Evolutionary conservation across 2,329 filamentous ascomycete genomes (phyloP).

Genomic region (Aphanocladium album): DNA sequence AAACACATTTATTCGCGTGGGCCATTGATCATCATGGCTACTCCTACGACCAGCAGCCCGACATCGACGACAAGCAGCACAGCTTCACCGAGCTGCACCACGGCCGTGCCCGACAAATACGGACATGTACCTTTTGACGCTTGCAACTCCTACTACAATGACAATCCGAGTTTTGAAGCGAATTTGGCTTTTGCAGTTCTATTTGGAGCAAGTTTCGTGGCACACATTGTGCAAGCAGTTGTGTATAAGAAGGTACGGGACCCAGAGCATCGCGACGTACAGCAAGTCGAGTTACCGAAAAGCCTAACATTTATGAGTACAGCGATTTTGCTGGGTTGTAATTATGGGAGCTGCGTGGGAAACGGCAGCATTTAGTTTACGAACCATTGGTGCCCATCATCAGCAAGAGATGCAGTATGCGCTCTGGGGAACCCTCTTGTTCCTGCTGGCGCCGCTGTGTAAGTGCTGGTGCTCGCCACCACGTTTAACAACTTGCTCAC

Average conservation of each 20-base stretch:
- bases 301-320: background rate
- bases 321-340: constrained; percentile 34
- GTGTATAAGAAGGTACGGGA: constrained; percentile 28
- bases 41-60: constrained; percentile 16
- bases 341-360: constrained; percentile 37
- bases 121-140: constrained; percentile 27
- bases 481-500: background rate
- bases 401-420: constrained; percentile 32
- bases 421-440: constrained; percentile 29
- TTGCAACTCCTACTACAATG: constrained; percentile 29
- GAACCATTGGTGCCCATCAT: constrained; percentile 30
- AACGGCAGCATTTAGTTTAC: constrained; percentile 32
- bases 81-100: constrained; percentile 25
- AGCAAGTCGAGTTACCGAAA: too few relatives aligned
- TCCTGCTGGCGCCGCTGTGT: constrained; percentile 39
- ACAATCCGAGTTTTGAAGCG: constrained; percentile 28
- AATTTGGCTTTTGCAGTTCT: constrained; percentile 28
- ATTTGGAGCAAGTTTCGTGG: constrained; percentile 25
- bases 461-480: constrained; percentile 2
- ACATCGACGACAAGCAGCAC: constrained; percentile 37
- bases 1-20: rapidly evolving
- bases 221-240: constrained; percentile 25
- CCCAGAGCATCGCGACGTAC: too few relatives aligned
- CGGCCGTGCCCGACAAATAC: constrained; percentile 27
- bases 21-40: constrained; percentile 16